Percentiles rank a stretch among this genome's conserved stretches.
These are phyloP conservation scores for Alternaria burnsii DNA, from an alignment of 2,329 filamentous ascomycete genomes.

Conservation along the genomic window DNA sequence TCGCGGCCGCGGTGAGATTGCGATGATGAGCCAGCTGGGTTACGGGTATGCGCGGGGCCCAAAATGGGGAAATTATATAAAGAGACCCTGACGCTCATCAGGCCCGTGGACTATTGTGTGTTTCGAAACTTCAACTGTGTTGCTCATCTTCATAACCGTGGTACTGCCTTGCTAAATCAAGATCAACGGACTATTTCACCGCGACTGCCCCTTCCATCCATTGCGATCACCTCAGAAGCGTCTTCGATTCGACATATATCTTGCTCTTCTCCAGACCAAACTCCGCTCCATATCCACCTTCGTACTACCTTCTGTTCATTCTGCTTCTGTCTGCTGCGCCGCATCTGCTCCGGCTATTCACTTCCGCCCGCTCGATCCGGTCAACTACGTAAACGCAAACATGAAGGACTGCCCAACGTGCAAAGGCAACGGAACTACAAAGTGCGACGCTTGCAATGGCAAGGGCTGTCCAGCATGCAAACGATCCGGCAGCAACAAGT, in stretches of 20 bases:
- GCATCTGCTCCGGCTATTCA: conserved; percentile 14
- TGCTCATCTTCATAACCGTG: conserved; percentile 12
- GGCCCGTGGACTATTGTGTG: conserved; percentile 7
- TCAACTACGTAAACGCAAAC: conserved; percentile 11
- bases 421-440: conserved; percentile 43
- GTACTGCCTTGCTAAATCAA: conserved; percentile 4
- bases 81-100: conserved; percentile 10
- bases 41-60: conserved; percentile 19
- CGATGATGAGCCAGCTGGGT: conserved; percentile 13
- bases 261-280: background rate
- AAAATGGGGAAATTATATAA: conserved; percentile 21
- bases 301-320: background rate
- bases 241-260: background rate
- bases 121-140: conserved; percentile 9
- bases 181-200: conserved; percentile 1
- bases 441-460: conserved; percentile 47
- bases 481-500: conserved; percentile 36
- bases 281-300: background rate
- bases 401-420: conserved; percentile 48
- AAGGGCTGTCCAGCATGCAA: conserved; percentile 41
- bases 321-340: conserved; percentile 1
- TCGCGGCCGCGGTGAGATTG: conserved; percentile 17
- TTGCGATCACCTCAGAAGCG: background rate
- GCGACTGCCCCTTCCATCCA: conserved; percentile 14
- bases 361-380: conserved; percentile 16